Percentiles rank a stretch among this genome's conserved stretches.
Conservation (phyloP, 139 green algal genomes). For the Tetraselmis chui region DNA sequence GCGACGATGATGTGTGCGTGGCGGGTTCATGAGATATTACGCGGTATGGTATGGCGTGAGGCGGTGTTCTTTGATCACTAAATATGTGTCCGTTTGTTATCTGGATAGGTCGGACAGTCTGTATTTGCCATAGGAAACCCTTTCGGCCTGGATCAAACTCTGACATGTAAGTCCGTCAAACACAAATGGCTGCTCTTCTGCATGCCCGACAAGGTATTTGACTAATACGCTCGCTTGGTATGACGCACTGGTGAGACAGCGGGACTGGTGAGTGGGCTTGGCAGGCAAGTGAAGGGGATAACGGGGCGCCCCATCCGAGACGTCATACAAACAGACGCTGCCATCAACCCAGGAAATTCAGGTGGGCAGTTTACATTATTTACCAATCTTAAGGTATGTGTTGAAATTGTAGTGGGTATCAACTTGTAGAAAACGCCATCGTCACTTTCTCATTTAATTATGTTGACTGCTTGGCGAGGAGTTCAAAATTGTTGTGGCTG, state of each 20-base stretch:
- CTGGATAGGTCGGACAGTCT: background rate
- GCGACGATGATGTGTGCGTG: no score
- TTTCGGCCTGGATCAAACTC: slow-evolving; percentile 76
- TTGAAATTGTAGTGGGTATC: slow-evolving; percentile 13
- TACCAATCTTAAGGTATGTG: background rate
- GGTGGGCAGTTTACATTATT: slow-evolving; percentile 28
- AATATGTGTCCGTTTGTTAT: background rate
- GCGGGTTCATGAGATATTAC: no score
- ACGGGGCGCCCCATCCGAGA: slow-evolving; percentile 46
- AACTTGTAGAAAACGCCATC: no score
- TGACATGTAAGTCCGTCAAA: slow-evolving; percentile 39
- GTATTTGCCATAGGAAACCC: slow-evolving; percentile 89
- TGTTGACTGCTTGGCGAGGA: no score
- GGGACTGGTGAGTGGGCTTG: background rate
- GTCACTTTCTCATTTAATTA: no score
- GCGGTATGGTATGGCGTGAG: no score
- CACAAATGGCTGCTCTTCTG: background rate
- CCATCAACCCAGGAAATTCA: slow-evolving; percentile 57
- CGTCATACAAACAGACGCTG: slow-evolving; percentile 86
- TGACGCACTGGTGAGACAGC: background rate
- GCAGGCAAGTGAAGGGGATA: slow-evolving; percentile 13
- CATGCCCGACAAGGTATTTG: background rate
- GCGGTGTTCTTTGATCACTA: no score
- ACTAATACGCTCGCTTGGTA: background rate
- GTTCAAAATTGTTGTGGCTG: no score